phyloP scores from a whole-genome alignment of 306 rosid species.

The Vigna trinervia region DNA sequence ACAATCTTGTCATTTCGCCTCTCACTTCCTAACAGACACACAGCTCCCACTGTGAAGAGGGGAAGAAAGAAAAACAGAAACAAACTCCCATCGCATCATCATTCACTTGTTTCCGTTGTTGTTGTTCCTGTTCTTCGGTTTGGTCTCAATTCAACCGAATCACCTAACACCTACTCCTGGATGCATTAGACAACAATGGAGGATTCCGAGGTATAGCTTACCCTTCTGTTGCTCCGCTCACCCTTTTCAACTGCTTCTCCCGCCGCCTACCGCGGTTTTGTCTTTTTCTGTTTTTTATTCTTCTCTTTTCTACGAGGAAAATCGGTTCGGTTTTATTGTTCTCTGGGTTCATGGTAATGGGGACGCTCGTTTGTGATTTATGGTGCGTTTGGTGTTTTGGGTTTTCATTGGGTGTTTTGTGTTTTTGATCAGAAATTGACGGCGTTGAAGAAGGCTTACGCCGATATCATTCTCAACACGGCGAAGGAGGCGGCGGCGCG shows the following conservation, averaged over 20 bases:
- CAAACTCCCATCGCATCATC: conserved; percentile 51
- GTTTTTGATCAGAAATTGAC: conserved; percentile 67
- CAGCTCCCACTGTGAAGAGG: conserved; percentile 45
- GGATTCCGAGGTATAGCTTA: conserved; percentile 59
- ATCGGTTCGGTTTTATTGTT: neutral
- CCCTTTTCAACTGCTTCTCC: conserved; percentile 37
- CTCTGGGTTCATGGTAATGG: conserved; percentile 5
- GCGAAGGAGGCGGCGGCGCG: conserved; percentile 90
- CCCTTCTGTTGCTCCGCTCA: neutral
- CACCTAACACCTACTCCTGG: neutral
- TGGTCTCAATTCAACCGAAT: conserved; percentile 40
- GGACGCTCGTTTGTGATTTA: conserved; percentile 35
- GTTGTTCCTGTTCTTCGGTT: conserved; percentile 1
- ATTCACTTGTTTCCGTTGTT: conserved; percentile 1
- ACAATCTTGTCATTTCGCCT: conserved; percentile 41
- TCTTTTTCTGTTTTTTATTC: neutral
- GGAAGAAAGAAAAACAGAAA: conserved; percentile 52
- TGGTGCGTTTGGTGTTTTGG: conserved; percentile 33
- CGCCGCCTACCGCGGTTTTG: conserved; percentile 34
- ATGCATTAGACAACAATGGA: conserved; percentile 59
- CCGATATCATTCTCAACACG: conserved; percentile 79
- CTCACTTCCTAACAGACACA: conserved; percentile 81
- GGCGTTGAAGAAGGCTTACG: conserved; percentile 87
- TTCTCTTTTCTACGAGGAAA: neutral
- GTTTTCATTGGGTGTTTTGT: conserved; percentile 32